A percentile compares a stretch with the other conserved stretches of the same genome.
phyloP scores from a whole-genome alignment of 75 land plant species.

The Cunninghamia lanceolata region DNA sequence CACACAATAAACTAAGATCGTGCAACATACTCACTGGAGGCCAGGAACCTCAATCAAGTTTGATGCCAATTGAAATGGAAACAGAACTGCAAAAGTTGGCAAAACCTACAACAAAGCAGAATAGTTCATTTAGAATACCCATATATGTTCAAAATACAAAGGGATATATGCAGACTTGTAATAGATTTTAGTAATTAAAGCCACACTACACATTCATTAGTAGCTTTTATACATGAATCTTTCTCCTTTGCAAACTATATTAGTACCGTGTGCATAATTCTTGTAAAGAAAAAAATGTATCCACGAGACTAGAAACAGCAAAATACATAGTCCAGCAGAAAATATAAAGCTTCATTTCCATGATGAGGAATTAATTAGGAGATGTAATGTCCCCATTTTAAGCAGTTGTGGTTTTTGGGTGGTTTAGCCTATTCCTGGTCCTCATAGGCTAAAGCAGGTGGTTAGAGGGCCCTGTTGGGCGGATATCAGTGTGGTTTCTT shows the following conservation, averaged over 20 bases:
- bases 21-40: slow-evolving; percentile 49
- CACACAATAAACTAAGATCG: neutral
- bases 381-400: no score
- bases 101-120: slow-evolving; percentile 48
- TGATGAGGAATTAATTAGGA: neutral
- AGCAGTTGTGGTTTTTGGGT: no score
- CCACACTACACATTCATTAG: neutral
- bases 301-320: neutral
- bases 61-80: slow-evolving; percentile 16
- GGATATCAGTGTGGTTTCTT: no score
- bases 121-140: neutral
- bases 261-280: neutral
- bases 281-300: neutral
- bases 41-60: slow-evolving; percentile 30
- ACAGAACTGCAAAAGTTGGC: slow-evolving; percentile 78
- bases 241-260: neutral
- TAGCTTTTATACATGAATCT: neutral
- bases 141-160: neutral
- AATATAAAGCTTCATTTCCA: neutral
- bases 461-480: no score
- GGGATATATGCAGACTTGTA: neutral
- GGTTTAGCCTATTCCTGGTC: no score
- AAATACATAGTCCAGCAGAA: neutral
- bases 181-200: neutral
- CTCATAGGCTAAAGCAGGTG: no score